phyloP scores from a whole-genome alignment of 495 filamentous ascomycete genomes.

The Penicillium coffeae region DNA sequence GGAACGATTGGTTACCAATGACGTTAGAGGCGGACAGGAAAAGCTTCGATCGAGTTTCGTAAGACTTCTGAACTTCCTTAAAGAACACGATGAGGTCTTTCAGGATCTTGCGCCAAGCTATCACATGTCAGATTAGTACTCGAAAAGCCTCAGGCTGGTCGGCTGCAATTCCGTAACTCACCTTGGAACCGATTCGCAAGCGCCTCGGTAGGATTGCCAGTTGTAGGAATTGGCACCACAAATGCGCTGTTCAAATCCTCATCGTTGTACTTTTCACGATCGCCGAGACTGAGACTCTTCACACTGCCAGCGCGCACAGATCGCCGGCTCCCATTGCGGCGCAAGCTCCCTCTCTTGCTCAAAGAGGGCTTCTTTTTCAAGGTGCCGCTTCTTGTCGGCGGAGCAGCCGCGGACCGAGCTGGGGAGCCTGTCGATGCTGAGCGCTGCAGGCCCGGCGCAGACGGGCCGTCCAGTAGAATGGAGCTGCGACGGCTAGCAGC shows the following conservation, averaged over 20 bases:
- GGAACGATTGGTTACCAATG: constrained; percentile 72
- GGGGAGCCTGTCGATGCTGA: constrained; percentile 53
- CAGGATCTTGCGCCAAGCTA: constrained; percentile 91
- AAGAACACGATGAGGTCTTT: constrained; percentile 96
- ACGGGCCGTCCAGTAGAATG: constrained; percentile 47
- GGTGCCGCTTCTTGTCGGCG: constrained; percentile 68
- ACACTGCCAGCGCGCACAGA: constrained; percentile 80
- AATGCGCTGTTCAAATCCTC: constrained; percentile 82
- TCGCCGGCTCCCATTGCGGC: constrained; percentile 71
- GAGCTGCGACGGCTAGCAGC: constrained; percentile 62
- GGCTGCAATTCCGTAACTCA: constrained; percentile 22
- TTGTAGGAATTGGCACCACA: constrained; percentile 82
- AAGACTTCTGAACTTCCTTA: constrained; percentile 84
- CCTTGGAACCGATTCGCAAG: constrained; percentile 87
- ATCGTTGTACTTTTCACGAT: constrained; percentile 51
- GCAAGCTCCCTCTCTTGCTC: constrained; percentile 67
- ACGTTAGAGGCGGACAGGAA: constrained; percentile 78
- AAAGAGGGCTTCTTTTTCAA: constrained; percentile 83
- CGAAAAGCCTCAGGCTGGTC: not conserved
- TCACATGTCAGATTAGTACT: constrained; percentile 17
- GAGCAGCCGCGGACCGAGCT: constrained; percentile 40
- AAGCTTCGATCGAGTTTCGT: constrained; percentile 81
- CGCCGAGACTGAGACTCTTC: constrained; percentile 63
- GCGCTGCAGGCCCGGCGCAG: constrained; percentile 37
- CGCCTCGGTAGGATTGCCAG: constrained; percentile 81